These are phyloP conservation scores for Cornus controversa DNA, from an alignment of 148 eudicot genomes.

Conservation along the genomic window DNA sequence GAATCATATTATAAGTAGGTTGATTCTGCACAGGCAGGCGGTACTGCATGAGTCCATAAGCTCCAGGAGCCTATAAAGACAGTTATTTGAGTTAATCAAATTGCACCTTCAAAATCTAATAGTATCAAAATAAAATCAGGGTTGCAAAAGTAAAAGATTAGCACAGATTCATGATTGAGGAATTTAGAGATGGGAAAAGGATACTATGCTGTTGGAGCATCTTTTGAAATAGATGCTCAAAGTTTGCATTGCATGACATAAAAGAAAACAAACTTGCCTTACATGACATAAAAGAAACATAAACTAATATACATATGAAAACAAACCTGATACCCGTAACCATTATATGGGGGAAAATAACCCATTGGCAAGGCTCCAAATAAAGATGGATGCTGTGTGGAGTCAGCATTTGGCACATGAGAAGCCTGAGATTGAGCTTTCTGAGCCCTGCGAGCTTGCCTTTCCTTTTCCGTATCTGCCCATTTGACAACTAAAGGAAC, in stretches of 20 bases:
- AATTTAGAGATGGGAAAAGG: not conserved
- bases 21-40: constrained; percentile 81
- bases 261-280: not conserved
- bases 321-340: constrained; percentile 94
- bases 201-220: not conserved
- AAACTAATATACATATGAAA: not conserved
- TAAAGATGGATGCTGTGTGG: constrained; percentile 48
- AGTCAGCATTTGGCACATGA: constrained; percentile 45
- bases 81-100: constrained; percentile 16
- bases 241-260: not conserved
- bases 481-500: constrained; percentile 91
- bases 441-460: constrained; percentile 83
- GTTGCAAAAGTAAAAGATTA: not conserved
- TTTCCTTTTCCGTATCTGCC: constrained; percentile 98
- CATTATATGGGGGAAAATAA: constrained; percentile 71
- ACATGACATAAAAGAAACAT: not conserved
- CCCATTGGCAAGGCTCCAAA: constrained; percentile 87
- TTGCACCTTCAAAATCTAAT: constrained; percentile 4
- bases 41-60: constrained; percentile 82
- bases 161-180: not conserved
- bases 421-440: constrained; percentile 60
- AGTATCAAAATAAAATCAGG: constrained; percentile 2
- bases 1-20: constrained; percentile 47
- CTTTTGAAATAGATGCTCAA: not conserved
- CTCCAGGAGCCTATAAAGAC: constrained; percentile 66